These are phyloP conservation scores for Solanum ossicruentum DNA, from an alignment of 257 asterid genomes.

Conservation along the genomic window DNA sequence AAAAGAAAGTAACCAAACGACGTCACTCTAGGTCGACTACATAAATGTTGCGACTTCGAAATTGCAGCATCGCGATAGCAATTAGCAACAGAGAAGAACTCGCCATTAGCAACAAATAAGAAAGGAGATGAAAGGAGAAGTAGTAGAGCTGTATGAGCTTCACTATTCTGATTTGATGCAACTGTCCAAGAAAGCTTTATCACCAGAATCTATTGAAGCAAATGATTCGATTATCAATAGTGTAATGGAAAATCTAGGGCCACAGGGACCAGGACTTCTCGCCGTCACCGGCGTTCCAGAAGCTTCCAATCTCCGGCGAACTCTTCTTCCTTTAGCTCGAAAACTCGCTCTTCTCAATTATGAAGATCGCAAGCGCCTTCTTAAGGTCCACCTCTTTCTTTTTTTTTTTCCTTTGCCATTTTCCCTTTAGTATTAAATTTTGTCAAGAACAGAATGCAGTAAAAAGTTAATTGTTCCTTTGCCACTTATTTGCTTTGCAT, in stretches of 20 bases:
- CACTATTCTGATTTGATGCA: slow-evolving; percentile 39
- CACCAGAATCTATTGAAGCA: slow-evolving; percentile 15
- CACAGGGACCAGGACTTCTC: slow-evolving; percentile 76
- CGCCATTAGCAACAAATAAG: neutral
- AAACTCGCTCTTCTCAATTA: slow-evolving; percentile 54
- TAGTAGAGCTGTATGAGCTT: slow-evolving; percentile 43
- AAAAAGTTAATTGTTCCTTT: neutral
- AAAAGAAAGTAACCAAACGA: neutral
- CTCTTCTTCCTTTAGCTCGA: slow-evolving; percentile 64
- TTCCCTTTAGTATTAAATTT: neutral
- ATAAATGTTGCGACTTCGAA: neutral
- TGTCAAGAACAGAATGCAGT: neutral
- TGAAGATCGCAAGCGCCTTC: slow-evolving; percentile 52
- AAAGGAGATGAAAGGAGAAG: slow-evolving; percentile 25
- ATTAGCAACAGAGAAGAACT: neutral
- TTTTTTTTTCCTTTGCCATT: neutral
- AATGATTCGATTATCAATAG: slow-evolving; percentile 14
- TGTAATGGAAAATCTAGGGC: slow-evolving; percentile 62
- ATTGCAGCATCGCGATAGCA: neutral
- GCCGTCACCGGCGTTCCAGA: slow-evolving; percentile 47
- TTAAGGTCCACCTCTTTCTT: slow-evolving; percentile 41
- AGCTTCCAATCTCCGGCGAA: slow-evolving; percentile 31
- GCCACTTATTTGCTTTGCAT: too few species aligned
- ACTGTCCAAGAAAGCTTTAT: slow-evolving; percentile 15
- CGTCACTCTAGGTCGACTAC: neutral